Evolutionary conservation across 2,329 filamentous ascomycete species (phyloP), one percentile per base, ranked within the genome.

Genomic region (Neopestalotiopsis clavispora): DNA sequence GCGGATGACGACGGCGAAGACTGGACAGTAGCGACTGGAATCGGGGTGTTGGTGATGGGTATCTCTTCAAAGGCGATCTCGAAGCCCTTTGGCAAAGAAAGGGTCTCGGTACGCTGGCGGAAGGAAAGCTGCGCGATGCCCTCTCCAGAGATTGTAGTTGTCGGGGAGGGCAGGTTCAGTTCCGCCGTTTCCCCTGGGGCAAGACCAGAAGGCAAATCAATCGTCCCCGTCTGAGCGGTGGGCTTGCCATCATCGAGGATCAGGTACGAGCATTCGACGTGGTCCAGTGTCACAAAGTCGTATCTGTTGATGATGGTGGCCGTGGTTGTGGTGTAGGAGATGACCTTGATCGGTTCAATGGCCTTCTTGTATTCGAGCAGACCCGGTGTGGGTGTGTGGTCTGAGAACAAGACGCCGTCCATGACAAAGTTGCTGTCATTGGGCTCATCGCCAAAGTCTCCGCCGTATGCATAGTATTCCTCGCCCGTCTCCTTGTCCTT

Each of bases 381-480:
- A 1, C 83, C 83, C 0, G 82, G 83, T 0, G 75, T 80, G 1
- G 84, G 83, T 0, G 78, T 81, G 71, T 87, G 85, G 58, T 86
- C 78, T 0, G 83, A 84, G 70, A 80, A 79, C 49, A 82, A 78
- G 23, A 87, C 76, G 3, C 85, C 86, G 71, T 87, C 85, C 78
- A 87, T 80, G 67, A 86, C 83, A 71, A 89, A 89, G 69, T 84
- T 86, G 20, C 79, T 78, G 73, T 89, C 87, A 70, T 89, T 87
- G 0, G 86, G 87, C n/a, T 81, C 77, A 69, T 89, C 87, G 3
- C 84, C 85, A 75, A 88, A 89, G 72, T 89, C 86, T 7, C 86
- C 86, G 4, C 86, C 86, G 69, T 87, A 88, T 0, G 80, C 86
- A 71, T 86, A 87, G 72, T 83, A 87, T 28, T 81, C 78, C 49